A percentile compares a stretch with the other conserved stretches of the same genome.
Evolutionary conservation across 805 yeast species (phyloP).

Genomic region (Suhomyces sp.): DNA sequence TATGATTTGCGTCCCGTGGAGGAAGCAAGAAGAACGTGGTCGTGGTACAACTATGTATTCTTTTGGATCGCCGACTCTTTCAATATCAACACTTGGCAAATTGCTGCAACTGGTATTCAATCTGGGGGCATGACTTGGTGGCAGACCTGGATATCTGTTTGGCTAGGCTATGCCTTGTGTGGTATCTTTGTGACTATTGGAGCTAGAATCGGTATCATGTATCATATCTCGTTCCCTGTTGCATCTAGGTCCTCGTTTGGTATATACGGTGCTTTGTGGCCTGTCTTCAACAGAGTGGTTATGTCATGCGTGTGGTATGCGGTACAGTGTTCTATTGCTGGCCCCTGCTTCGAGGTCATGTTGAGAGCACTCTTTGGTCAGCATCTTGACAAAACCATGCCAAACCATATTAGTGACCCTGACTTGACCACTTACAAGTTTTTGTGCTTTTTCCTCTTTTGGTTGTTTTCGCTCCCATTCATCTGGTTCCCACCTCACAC

Average conservation of each 20-base stretch:
- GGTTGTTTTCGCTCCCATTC: constrained; percentile 77
- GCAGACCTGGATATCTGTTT: constrained; percentile 86
- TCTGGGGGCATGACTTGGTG: constrained; percentile 81
- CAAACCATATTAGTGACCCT: constrained; percentile 54
- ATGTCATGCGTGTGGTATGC: constrained; percentile 89
- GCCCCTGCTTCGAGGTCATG: constrained; percentile 76
- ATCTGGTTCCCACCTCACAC: constrained; percentile 80
- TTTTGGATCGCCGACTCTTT: constrained; percentile 91
- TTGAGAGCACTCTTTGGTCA: constrained; percentile 67
- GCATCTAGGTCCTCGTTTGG: constrained; percentile 82
- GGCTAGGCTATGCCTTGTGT: constrained; percentile 76
- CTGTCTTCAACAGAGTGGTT: constrained; percentile 80
- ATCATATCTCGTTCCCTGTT: constrained; percentile 85
- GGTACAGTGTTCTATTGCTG: constrained; percentile 83
- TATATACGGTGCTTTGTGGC: constrained; percentile 84
- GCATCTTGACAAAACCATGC: constrained; percentile 59
- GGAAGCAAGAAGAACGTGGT: constrained; percentile 72
- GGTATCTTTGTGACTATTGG: constrained; percentile 68
- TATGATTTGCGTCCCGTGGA: constrained; percentile 80
- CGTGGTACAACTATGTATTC: constrained; percentile 74
- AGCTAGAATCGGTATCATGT: constrained; percentile 75
- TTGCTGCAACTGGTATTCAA: constrained; percentile 79
- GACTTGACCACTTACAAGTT: constrained; percentile 72
- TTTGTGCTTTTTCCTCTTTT: constrained; percentile 75
- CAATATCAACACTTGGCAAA: constrained; percentile 88